Evolutionary conservation across 1,284 basidiomycete genomes (phyloP).

Genomic region (Tylopilus orsonianus): DNA sequence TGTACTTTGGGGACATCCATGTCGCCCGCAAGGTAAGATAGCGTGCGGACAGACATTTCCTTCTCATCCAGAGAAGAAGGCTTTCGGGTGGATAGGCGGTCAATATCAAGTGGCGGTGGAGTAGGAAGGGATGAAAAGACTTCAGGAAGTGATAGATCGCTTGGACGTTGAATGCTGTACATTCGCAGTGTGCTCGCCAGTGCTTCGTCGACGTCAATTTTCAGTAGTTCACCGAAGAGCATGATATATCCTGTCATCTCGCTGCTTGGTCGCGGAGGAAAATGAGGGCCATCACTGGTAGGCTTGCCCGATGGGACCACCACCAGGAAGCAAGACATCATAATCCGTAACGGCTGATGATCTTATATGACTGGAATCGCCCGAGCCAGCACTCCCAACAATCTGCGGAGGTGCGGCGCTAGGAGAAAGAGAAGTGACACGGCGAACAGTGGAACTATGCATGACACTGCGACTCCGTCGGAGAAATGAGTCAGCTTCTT

Average conservation of each 20-base stretch:
- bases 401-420: conserved; percentile 31
- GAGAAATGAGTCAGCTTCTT: no score
- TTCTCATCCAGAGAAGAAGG: conserved; percentile 33
- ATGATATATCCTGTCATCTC: conserved; percentile 32
- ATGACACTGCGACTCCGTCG: no score
- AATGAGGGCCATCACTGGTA: conserved; percentile 26
- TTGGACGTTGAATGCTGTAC: conserved; percentile 25
- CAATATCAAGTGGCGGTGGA: conserved; percentile 38
- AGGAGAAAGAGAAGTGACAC: conserved; percentile 32
- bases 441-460: conserved; percentile 26
- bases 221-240: conserved; percentile 30
- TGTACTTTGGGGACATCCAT: conserved; percentile 53
- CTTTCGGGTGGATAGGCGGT: conserved; percentile 34
- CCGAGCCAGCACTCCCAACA: conserved; percentile 31
- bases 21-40: conserved; percentile 39
- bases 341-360: no score
- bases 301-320: conserved; percentile 35
- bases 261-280: conserved; percentile 30
- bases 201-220: conserved; percentile 31
- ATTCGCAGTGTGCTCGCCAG: conserved; percentile 23
- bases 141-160: no score
- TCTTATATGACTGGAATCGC: conserved; percentile 21
- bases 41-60: conserved; percentile 33
- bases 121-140: conserved; percentile 42
- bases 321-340: conserved; percentile 32